These are phyloP conservation scores for Citrus maxima DNA, from an alignment of 345 rosid genomes.

Conservation along the genomic window DNA sequence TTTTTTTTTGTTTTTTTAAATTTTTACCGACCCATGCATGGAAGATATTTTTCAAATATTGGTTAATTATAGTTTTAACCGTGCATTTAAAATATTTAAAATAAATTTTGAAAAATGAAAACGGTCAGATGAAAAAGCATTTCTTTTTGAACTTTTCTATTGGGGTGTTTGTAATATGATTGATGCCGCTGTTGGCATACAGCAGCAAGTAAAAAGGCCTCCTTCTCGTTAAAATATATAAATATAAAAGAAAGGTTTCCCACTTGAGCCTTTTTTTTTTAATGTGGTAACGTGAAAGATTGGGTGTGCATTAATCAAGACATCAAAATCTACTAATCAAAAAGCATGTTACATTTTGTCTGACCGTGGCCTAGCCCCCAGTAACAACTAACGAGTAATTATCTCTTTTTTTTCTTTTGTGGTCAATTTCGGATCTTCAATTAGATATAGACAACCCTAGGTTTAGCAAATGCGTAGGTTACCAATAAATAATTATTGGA, in stretches of 20 bases:
- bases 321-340: conserved; percentile 11
- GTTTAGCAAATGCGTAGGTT: not conserved
- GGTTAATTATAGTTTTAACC: too few species aligned
- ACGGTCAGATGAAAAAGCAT: not conserved
- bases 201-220: not conserved
- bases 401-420: too few species aligned
- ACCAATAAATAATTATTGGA: not conserved
- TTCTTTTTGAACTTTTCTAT: not conserved
- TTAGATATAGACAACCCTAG: not conserved
- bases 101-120: too few species aligned
- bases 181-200: not conserved
- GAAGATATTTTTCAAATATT: too few species aligned
- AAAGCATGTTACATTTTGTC: conserved; percentile 18
- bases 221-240: too few species aligned
- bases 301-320: conserved; percentile 23
- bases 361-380: not conserved
- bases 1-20: too few species aligned
- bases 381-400: too few species aligned
- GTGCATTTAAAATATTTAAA: too few species aligned
- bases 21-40: too few species aligned
- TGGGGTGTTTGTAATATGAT: not conserved
- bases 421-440: not conserved
- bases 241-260: not conserved
- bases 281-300: not conserved
- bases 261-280: not conserved